Base-by-base conservation (phyloP, 2,329 filamentous ascomycete genomes). In the Dothideomycetidae sp. region DNA sequence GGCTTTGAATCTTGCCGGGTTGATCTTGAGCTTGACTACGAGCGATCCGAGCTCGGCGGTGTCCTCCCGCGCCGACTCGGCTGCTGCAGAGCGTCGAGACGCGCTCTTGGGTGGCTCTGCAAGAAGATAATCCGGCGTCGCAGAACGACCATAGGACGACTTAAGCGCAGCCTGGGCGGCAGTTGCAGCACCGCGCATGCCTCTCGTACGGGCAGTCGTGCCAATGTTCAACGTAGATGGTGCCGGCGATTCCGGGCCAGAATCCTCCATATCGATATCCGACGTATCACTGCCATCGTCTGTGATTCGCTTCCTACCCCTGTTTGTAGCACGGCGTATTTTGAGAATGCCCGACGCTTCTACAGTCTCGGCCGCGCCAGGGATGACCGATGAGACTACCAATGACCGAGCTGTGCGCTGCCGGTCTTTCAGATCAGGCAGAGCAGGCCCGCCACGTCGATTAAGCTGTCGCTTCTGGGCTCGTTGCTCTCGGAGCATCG, bases 381-480 rank as follows among this genome's bases (percentile, higher is more conserved):
- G 90, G 41, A 98, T 72, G 13, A 93, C 85, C 3, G 83, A 86
- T 7, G 88, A 94, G 1, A 98, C 84, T 36, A 96, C 73, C 47
- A 94, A 70, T 0, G 88, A 94, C 32, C 90, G 76, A 40, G 96
- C 88, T 1, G 90, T 96, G 36, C 88, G 75, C 60, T 90, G 88
- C 38, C 86, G 74, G 50, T 98, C 90, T 56, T 92, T 93, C 41
- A 98, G 74, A 60, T 98, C 90, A n/a, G 90, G 90, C 29, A 98
- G 65, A 42, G 83, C 81, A 4, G 90, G 90, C 0, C 90, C 90
- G 45, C 90, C 90, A 50, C 90, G 75, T 44, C 90, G 73, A 56
- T 94, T 96, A 49, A 93, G 82, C 5, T 90, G 93, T 33, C 90
- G 75, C 63, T 98, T 98, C 61, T 96, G 86, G 36, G 86, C 75